phyloP scores from a whole-genome alignment of 2,329 filamentous ascomycete species.

The Penicillium sumatraense region DNA sequence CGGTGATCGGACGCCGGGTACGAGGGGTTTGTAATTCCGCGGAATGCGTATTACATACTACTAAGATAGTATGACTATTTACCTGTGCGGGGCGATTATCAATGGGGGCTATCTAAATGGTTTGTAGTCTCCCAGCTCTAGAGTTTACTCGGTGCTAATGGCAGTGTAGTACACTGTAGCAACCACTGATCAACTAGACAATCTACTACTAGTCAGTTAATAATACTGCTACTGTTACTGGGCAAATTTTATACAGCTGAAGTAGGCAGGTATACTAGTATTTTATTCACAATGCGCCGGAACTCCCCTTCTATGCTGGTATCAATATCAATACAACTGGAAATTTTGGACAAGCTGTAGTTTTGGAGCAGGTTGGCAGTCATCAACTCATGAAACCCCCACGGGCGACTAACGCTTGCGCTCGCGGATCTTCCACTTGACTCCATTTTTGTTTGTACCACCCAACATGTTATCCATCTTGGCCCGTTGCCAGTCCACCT shows the following conservation, averaged over 20 bases:
- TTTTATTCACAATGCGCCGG: conserved; percentile 13
- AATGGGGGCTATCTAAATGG: neutral
- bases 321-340: conserved; percentile 25
- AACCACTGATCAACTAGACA: too few species aligned
- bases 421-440: conserved; percentile 68
- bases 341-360: conserved; percentile 1
- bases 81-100: conserved; percentile 18
- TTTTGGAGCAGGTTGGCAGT: conserved; percentile 17
- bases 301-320: conserved; percentile 27
- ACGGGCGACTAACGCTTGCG: conserved; percentile 56
- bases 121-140: neutral
- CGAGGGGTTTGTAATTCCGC: too few species aligned
- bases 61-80: neutral
- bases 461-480: conserved; percentile 65
- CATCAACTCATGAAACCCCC: conserved; percentile 26
- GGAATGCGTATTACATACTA: too few species aligned
- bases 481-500: conserved; percentile 63
- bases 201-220: too few species aligned
- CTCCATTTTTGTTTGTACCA: conserved; percentile 66
- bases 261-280: neutral
- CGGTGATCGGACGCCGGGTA: neutral
- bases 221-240: neutral
- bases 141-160: too few species aligned
- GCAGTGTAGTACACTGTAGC: too few species aligned
- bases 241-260: too few species aligned